Conservation (phyloP, 805 yeast species). For the Kluyveromyces dobzhanskii region DNA sequence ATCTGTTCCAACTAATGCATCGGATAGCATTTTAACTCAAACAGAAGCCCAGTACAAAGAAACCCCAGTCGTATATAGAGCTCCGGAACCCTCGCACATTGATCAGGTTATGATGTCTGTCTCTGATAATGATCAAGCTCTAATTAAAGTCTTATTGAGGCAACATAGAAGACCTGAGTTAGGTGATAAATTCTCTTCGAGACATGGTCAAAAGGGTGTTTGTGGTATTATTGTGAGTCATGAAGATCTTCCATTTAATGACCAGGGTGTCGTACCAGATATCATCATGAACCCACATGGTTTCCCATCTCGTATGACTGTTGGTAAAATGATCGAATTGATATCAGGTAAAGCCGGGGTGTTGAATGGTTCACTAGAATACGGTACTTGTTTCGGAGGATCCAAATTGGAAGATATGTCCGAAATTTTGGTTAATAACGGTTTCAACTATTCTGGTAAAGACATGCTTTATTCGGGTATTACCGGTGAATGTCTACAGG, state of each 20-base stretch:
- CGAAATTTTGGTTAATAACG: slow-evolving; percentile 76
- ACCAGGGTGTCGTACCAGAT: slow-evolving; percentile 87
- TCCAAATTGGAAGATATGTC: slow-evolving; percentile 96
- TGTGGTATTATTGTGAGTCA: slow-evolving; percentile 97
- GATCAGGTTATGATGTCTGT: slow-evolving; percentile 98
- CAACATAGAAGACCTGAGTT: slow-evolving; percentile 96
- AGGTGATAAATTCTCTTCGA: slow-evolving; percentile 94
- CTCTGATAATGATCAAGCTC: slow-evolving; percentile 89
- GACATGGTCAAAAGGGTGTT: slow-evolving; percentile 99
- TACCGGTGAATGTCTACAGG: slow-evolving; percentile 95
- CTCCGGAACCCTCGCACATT: slow-evolving; percentile 90
- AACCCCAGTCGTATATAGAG: slow-evolving; percentile 84
- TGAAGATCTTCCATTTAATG: slow-evolving; percentile 94
- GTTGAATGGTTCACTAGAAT: slow-evolving; percentile 79
- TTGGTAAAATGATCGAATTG: slow-evolving; percentile 95
- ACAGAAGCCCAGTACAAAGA: slow-evolving; percentile 62
- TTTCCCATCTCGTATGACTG: slow-evolving; percentile 99
- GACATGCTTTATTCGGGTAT: slow-evolving; percentile 97
- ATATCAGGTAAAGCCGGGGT: slow-evolving; percentile 98
- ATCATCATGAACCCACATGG: slow-evolving; percentile 99
- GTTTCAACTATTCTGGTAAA: slow-evolving; percentile 91
- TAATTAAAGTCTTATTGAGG: slow-evolving; percentile 83
- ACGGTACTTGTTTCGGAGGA: slow-evolving; percentile 98
- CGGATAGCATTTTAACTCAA: slow-evolving; percentile 39
- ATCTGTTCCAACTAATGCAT: slow-evolving; percentile 81